phyloP scores from a whole-genome alignment of 306 rosid species.

The Quercus mongolica region DNA sequence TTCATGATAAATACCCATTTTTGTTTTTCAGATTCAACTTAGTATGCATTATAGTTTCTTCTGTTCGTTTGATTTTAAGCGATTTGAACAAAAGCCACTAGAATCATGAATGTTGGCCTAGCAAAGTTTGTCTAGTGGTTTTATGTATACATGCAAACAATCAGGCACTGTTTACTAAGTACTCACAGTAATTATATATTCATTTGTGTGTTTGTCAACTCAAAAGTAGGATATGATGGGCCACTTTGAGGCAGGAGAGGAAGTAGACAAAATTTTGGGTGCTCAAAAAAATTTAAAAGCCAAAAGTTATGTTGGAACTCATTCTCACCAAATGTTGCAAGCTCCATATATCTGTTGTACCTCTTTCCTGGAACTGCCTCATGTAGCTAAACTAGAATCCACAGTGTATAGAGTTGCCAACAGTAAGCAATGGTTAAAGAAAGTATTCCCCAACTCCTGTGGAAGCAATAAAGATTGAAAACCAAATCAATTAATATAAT shows the following conservation, averaged over 20 bases:
- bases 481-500: not conserved
- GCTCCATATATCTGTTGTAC: constrained; percentile 95
- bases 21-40: no score
- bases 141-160: not conserved
- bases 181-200: not conserved
- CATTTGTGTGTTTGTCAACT: not conserved
- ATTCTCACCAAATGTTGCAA: constrained; percentile 88
- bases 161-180: not conserved
- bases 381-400: constrained; percentile 95
- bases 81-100: no score
- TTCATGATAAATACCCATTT: no score
- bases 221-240: not conserved
- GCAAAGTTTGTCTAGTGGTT: no score
- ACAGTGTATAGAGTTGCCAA: constrained; percentile 96
- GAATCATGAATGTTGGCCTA: no score
- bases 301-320: not conserved
- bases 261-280: not conserved
- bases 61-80: no score
- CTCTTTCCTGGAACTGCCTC: constrained; percentile 99
- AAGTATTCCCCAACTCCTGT: constrained; percentile 98
- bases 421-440: constrained; percentile 79
- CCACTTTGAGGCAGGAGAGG: not conserved
- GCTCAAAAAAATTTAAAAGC: not conserved
- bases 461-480: constrained; percentile 13
- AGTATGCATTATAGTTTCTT: no score